These are phyloP conservation scores for Nakaseomyces uthaithaninus DNA, from an alignment of 1,139 yeast genomes.

Conservation along the genomic window DNA sequence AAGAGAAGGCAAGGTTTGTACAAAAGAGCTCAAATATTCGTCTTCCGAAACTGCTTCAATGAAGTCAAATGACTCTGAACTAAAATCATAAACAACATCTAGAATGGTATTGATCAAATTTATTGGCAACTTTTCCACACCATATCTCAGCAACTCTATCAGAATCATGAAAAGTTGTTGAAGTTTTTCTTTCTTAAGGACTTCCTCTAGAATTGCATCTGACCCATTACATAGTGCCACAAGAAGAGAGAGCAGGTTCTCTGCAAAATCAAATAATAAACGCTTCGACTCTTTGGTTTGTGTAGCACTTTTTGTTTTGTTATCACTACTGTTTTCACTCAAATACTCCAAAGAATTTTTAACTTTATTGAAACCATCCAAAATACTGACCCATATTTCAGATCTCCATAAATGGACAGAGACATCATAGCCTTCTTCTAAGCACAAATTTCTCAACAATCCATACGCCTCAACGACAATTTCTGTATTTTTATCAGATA, in stretches of 20 bases:
- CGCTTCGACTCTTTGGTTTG: constrained; percentile 28
- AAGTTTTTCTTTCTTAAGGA: constrained; percentile 37
- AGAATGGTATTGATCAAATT: constrained; percentile 46
- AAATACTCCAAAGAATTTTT: constrained; percentile 41
- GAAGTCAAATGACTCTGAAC: constrained; percentile 56
- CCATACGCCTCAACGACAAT: constrained; percentile 76
- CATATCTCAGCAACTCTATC: constrained; percentile 35
- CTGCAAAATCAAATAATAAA: constrained; percentile 57
- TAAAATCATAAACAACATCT: constrained; percentile 58
- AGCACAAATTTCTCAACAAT: constrained; percentile 63
- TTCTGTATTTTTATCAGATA: constrained; percentile 64
- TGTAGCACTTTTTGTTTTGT: constrained; percentile 37
- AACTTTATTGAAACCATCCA: constrained; percentile 44
- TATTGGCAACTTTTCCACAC: constrained; percentile 32
- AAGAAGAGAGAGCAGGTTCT: constrained; percentile 62
- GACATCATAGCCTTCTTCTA: constrained; percentile 87
- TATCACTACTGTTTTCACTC: constrained; percentile 26
- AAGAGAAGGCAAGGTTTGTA: constrained; percentile 23
- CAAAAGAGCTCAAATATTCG: constrained; percentile 24
- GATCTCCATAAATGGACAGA: constrained; percentile 70
- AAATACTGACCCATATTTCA: constrained; percentile 59
- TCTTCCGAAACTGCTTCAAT: constrained; percentile 34
- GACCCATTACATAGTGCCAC: constrained; percentile 62
- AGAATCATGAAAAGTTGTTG: constrained; percentile 38
- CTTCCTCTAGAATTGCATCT: constrained; percentile 48